Conservation (phyloP, 2,329 filamentous ascomycete species). For the Alternaria sp. region DNA sequence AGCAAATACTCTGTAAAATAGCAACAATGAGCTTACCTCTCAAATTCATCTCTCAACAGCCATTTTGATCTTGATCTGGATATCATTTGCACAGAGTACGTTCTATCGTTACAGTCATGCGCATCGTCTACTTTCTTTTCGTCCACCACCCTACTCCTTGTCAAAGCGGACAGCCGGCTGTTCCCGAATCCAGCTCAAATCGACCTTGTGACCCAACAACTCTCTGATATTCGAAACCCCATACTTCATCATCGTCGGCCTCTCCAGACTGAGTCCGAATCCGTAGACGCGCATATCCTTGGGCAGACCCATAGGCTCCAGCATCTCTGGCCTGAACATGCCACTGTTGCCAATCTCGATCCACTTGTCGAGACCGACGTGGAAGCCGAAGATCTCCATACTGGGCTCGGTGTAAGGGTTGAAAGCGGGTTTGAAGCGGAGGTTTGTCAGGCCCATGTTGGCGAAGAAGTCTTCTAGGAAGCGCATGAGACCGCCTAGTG, state of each 20-base stretch:
- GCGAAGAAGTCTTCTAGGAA: slow-evolving; percentile 96
- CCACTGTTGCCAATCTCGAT: slow-evolving; percentile 98
- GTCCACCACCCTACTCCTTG: slow-evolving; percentile 64
- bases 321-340: slow-evolving; percentile 98
- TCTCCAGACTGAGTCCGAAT: slow-evolving; percentile 88
- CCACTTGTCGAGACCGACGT: slow-evolving; percentile 68
- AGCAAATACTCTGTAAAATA: too few species aligned
- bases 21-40: too few species aligned
- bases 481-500: slow-evolving; percentile 87
- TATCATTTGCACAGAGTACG: slow-evolving; percentile 5
- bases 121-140: not conserved
- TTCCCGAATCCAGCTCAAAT: slow-evolving; percentile 87
- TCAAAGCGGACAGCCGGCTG: slow-evolving; percentile 91
- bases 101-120: slow-evolving; percentile 8
- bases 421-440: slow-evolving; percentile 97
- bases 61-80: not conserved
- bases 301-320: slow-evolving; percentile 91
- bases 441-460: slow-evolving; percentile 87
- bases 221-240: slow-evolving; percentile 83
- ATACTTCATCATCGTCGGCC: slow-evolving; percentile 97
- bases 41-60: not conserved
- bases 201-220: slow-evolving; percentile 92
- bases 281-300: slow-evolving; percentile 93
- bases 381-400: slow-evolving; percentile 98
- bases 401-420: slow-evolving; percentile 78